phyloP scores from a whole-genome alignment of 2,329 filamentous ascomycete species.

The Hypomyces perniciosus region DNA sequence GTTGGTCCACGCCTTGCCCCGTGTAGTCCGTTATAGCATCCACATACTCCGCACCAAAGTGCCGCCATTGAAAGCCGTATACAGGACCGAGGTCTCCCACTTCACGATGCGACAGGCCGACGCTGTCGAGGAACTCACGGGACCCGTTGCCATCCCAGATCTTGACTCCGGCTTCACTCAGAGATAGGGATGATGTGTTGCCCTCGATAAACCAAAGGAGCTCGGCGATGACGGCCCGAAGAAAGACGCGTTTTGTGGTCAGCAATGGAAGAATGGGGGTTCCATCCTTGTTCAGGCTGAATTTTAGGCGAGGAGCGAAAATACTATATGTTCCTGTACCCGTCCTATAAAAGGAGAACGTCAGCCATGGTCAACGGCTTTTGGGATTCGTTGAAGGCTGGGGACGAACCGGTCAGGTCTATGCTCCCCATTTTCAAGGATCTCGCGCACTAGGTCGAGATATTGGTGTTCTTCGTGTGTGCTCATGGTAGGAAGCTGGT shows the following conservation, averaged over 20 bases:
- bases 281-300: constrained; percentile 63
- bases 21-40: constrained; percentile 76
- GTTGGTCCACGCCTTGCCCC: constrained; percentile 85
- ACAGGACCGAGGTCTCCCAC: constrained; percentile 88
- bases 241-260: constrained; percentile 95
- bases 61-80: constrained; percentile 98
- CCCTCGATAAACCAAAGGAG: constrained; percentile 94
- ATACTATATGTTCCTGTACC: constrained; percentile 89
- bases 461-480: constrained; percentile 89
- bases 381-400: neutral
- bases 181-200: constrained; percentile 69
- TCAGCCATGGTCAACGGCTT: neutral
- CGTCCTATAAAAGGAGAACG: constrained; percentile 50
- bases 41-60: constrained; percentile 88
- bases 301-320: constrained; percentile 85
- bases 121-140: constrained; percentile 79
- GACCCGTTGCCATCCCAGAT: constrained; percentile 99
- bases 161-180: constrained; percentile 77
- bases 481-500: no score
- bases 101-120: constrained; percentile 74
- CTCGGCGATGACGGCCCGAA: constrained; percentile 82
- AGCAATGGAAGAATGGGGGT: constrained; percentile 77
- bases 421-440: constrained; percentile 76
- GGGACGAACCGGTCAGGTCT: constrained; percentile 70
- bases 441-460: constrained; percentile 79